These are phyloP conservation scores for Hypoxylon sp. DNA, from an alignment of 2,329 filamentous ascomycete species.

Conservation along the genomic window DNA sequence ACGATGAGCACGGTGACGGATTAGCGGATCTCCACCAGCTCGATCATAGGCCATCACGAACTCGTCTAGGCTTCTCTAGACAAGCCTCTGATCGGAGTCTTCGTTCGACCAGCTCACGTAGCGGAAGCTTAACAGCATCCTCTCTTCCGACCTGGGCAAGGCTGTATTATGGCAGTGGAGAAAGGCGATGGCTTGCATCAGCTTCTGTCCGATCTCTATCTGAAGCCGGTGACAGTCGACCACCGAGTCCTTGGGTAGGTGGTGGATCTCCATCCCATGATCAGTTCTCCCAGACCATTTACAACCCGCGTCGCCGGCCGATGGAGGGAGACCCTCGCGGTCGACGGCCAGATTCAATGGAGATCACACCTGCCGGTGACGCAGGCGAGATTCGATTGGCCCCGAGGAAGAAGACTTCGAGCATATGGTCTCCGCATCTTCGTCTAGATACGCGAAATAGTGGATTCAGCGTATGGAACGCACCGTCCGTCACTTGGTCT, in stretches of 20 bases:
- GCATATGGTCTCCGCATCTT: constrained; percentile 82
- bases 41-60: constrained; percentile 66
- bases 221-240: constrained; percentile 64
- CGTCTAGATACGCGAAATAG: constrained; percentile 73
- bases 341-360: constrained; percentile 60
- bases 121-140: constrained; percentile 62
- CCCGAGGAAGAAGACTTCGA: constrained; percentile 67
- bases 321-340: constrained; percentile 52
- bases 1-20: constrained; percentile 76
- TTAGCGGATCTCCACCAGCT: constrained; percentile 72
- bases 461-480: constrained; percentile 77
- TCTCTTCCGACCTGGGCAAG: constrained; percentile 70
- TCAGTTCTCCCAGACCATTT: constrained; percentile 58
- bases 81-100: constrained; percentile 67
- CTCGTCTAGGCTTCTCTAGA: constrained; percentile 66
- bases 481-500: constrained; percentile 78
- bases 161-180: constrained; percentile 80
- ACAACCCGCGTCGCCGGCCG: constrained; percentile 54
- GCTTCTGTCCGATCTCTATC: constrained; percentile 65
- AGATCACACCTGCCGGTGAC: constrained; percentile 55
- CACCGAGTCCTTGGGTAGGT: constrained; percentile 60
- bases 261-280: constrained; percentile 67
- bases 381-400: constrained; percentile 53
- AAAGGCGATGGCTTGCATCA: constrained; percentile 66
- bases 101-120: constrained; percentile 65